Evolutionary conservation across 176 grass and related monocot species (phyloP), one percentile per base, ranked within the genome.

Genomic region (Olyra latifolia): DNA sequence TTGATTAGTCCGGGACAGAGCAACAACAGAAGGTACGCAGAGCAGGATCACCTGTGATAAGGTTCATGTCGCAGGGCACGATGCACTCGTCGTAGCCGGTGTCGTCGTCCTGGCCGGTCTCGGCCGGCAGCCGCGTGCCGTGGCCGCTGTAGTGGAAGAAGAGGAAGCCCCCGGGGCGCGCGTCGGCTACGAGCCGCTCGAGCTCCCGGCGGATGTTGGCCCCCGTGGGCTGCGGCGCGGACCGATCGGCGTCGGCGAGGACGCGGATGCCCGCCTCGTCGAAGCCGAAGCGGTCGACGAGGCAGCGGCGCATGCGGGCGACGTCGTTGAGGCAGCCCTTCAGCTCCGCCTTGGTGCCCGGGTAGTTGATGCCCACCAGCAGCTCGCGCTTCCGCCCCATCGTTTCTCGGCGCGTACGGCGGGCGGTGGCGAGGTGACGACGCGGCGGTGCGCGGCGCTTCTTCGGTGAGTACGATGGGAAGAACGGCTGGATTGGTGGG

Each of bases 141-240:
- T 95, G 96, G 48, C 86, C 92, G 81, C 92, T 99, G 83, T 93
- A 99, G 81, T 99, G 96, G 69, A 99, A 89, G 89, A 95, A 99
- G 62, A 99, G 80, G 80, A 61, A 46, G 84, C 95, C 96, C 29
- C 90, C 88, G 2, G 83, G 70, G 0, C 83, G 70, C 11, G 96
- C 96, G 27, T 23, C 82, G 72, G 29, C 56, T 28, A 99, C 80
- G 52, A 99, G 90, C 13, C 86, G 58, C 71, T 46, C 42, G 48
- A 99, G 90, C 79, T 30, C 96, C 48, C 0, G 86, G 69, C 27
- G 90, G 92, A 82, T 89, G 80, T 66, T 81, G 20, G 66, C 83
- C 62, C 87, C 87, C 39, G 87, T 89, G 45, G 87, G 87, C 71
- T 38, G 43, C 75, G 63, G 77, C 64, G 55, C 32, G 43, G 90